Evolutionary conservation across 2,329 filamentous ascomycete species (phyloP), one percentile per base, ranked within the genome.

Genomic region (Zarea fungicola): DNA sequence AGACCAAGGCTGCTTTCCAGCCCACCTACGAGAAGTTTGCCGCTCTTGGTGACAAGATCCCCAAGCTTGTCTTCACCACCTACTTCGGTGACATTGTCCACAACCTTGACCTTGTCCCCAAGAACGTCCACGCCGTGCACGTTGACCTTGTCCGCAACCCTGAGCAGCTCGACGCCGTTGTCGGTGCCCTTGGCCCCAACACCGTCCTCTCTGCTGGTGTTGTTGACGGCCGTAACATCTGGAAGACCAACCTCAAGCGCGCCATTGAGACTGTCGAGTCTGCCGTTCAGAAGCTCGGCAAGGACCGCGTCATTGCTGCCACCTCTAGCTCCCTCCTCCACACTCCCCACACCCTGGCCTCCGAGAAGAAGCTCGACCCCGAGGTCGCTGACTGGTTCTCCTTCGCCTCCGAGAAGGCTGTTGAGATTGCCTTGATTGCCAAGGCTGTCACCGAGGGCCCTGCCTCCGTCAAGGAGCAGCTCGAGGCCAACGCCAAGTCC

Each of bases 21-120:
- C 89, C 93, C 58, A 84, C 90, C 52, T 99, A 99, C 66, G 87
- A 95, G 80, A 91, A 89, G 77, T 78, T 99, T 54, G 78, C 81
- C 60, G 74, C 75, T 64, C 80, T 90, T 52, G 89, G 87, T 65
- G 78, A 77, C 75, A 85, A 84, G 72, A 87, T 91, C 66, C 92
- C 93, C 65, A 85, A 92, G 71, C 74, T 97, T 52, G 82, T 93
- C 63, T 81, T 99, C 64, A 87, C 93, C 70, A 97, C 93, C 66
- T 99, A 97, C 84, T 99, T 99, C 67, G 93, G 93, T 77, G 93
- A 99, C 73, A 90, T 99, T 59, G 89, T 97, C 64, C 93, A 99
- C 87, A 99, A 99, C 85, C 83, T 96, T 60, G 90, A 96, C 65
- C 83, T 89, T 59, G 73, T 99, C 62, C 81, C 89, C 66, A 81